Evolutionary conservation across 352 stramenopile species (phyloP).

Genomic region (Pythium plurisporium): DNA sequence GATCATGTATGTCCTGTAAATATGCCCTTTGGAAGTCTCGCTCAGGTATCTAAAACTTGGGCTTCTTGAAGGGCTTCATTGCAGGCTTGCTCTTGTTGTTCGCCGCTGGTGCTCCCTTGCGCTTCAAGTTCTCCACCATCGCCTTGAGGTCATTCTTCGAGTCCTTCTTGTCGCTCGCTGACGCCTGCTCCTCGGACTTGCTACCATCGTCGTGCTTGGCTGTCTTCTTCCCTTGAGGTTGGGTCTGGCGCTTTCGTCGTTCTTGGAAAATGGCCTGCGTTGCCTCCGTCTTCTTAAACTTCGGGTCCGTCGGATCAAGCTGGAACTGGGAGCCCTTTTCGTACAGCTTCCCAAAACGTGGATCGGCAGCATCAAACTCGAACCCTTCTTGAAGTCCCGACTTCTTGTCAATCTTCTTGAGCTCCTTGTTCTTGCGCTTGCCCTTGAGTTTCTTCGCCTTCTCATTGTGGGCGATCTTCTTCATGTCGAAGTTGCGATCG

Average conservation of each 20-base stretch:
- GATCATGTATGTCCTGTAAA: slow-evolving; percentile 18
- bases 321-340: slow-evolving; percentile 74
- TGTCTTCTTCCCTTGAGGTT: slow-evolving; percentile 24
- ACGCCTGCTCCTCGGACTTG: slow-evolving; percentile 8
- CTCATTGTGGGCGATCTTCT: slow-evolving; percentile 66
- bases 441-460: slow-evolving; percentile 74
- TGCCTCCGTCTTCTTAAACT: slow-evolving; percentile 81
- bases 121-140: slow-evolving; percentile 83
- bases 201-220: neutral
- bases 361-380: slow-evolving; percentile 65
- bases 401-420: slow-evolving; percentile 65
- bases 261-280: slow-evolving; percentile 78
- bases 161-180: slow-evolving; percentile 12
- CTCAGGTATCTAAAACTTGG: slow-evolving; percentile 26
- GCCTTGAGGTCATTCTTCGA: slow-evolving; percentile 46
- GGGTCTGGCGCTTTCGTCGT: slow-evolving; percentile 52
- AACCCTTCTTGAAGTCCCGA: slow-evolving; percentile 71
- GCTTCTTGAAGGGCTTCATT: slow-evolving; percentile 38
- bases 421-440: slow-evolving; percentile 74
- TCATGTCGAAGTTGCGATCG: slow-evolving; percentile 86
- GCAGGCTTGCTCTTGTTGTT: slow-evolving; percentile 33
- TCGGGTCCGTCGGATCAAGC: slow-evolving; percentile 77
- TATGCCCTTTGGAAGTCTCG: slow-evolving; percentile 4
- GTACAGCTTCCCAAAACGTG: slow-evolving; percentile 74
- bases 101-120: slow-evolving; percentile 37